phyloP scores from a whole-genome alignment of 2,329 filamentous ascomycete genomes.

The Clarireedia hainanense region DNA sequence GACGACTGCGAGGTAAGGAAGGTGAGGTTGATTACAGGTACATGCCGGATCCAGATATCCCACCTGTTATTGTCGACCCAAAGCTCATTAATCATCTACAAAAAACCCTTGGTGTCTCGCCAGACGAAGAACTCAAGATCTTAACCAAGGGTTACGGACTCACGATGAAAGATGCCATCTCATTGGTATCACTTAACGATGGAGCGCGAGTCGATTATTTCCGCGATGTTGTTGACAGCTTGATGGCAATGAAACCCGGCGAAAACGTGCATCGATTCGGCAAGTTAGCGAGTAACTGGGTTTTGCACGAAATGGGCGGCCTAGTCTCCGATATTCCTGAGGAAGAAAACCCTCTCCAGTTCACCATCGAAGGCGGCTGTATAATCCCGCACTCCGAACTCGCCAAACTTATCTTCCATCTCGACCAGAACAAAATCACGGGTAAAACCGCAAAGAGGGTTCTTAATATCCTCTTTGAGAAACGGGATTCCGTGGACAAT shows the following conservation, averaged over 20 bases:
- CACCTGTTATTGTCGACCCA: conserved; percentile 65
- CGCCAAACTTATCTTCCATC: conserved; percentile 36
- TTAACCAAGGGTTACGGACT: conserved; percentile 59
- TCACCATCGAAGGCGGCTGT: conserved; percentile 21
- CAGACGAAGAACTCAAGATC: conserved; percentile 60
- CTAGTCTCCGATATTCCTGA: conserved; percentile 43
- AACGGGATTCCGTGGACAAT: conserved; percentile 32
- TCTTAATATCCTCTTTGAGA: conserved; percentile 43
- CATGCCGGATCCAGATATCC: conserved; percentile 93
- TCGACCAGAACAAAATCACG: conserved; percentile 39
- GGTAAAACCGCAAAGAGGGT: conserved; percentile 53
- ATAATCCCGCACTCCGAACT: conserved; percentile 26
- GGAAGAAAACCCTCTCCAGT: conserved; percentile 20
- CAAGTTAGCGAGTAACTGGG: conserved; percentile 53
- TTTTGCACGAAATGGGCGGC: conserved; percentile 68
- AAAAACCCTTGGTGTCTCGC: conserved; percentile 57
- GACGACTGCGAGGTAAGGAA: conserved; percentile 80
- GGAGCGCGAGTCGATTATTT: conserved; percentile 79
- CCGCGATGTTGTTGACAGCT: conserved; percentile 50
- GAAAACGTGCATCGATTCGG: conserved; percentile 29
- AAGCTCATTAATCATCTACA: conserved; percentile 61
- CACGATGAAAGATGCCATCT: conserved; percentile 73
- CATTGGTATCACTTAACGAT: conserved; percentile 68
- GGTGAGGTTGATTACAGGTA: conserved; percentile 97
- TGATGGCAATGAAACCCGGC: conserved; percentile 6